Evolutionary conservation across 192 early-diverging fungal genomes (phyloP).

Genomic region (Linnemannia schmuckeri): DNA sequence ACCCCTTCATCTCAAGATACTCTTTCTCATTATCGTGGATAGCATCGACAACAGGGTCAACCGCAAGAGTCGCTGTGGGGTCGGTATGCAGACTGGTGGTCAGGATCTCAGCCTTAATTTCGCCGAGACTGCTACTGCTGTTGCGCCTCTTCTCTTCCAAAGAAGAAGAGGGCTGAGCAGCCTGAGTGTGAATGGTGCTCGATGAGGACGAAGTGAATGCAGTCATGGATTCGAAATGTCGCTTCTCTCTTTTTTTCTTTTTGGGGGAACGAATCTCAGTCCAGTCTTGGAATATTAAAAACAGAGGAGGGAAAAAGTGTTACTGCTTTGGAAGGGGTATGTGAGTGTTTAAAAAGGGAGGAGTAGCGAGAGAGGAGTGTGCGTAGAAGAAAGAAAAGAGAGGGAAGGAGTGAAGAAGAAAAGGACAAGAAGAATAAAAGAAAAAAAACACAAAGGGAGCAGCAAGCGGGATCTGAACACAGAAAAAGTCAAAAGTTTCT

Average conservation of each 20-base stretch:
- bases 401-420: background rate
- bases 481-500: background rate
- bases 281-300: background rate
- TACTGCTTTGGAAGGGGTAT: background rate
- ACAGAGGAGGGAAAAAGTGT: background rate
- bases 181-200: slow-evolving; percentile 16
- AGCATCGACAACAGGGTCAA: background rate
- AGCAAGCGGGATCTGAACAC: background rate
- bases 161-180: background rate
- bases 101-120: background rate
- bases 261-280: too few species aligned
- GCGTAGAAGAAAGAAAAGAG: slow-evolving; percentile 4
- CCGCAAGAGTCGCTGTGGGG: slow-evolving; percentile 8
- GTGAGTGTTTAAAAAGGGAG: background rate
- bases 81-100: slow-evolving; percentile 20
- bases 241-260: background rate
- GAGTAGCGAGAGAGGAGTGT: background rate
- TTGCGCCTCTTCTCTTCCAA: background rate
- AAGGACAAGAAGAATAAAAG: background rate
- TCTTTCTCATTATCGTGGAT: background rate
- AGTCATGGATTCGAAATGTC: background rate
- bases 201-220: slow-evolving; percentile 8
- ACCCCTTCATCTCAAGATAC: background rate
- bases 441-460: background rate
- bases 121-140: background rate